Conservation (phyloP, 352 stramenopile species). For the Phytophthora citrophthora region DNA sequence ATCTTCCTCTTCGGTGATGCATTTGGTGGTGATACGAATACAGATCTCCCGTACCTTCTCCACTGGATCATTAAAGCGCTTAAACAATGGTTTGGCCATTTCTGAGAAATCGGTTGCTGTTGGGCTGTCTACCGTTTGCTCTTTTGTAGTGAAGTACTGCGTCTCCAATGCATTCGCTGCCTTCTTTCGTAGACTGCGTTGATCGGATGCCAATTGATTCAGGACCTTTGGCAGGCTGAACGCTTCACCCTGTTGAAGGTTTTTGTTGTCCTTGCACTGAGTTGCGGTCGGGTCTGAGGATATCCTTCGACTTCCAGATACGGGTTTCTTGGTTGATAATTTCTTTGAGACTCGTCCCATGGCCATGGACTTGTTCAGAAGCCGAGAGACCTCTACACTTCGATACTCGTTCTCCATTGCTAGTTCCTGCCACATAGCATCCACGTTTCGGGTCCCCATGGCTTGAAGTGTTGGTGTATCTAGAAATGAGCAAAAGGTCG, state of each 20-base stretch:
- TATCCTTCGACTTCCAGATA: neutral
- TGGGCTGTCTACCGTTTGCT: neutral
- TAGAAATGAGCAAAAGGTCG: constrained; percentile 19
- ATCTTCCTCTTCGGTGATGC: constrained; percentile 56
- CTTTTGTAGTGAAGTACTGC: constrained; percentile 39
- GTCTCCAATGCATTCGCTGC: constrained; percentile 55
- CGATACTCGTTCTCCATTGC: constrained; percentile 37
- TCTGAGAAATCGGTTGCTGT: constrained; percentile 22
- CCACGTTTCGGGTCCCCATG: constrained; percentile 38
- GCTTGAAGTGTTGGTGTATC: neutral
- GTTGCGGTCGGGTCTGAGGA: constrained; percentile 5
- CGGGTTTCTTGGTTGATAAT: neutral
- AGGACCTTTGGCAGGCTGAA: constrained; percentile 61
- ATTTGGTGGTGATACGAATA: constrained; percentile 58
- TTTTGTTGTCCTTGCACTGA: neutral
- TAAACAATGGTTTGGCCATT: constrained; percentile 81
- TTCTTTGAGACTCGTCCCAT: constrained; percentile 3
- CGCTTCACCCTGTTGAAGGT: constrained; percentile 4
- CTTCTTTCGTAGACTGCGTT: constrained; percentile 59
- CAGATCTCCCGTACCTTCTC: constrained; percentile 83
- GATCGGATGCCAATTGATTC: constrained; percentile 67
- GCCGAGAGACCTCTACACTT: constrained; percentile 31
- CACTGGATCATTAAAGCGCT: constrained; percentile 82
- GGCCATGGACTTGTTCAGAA: constrained; percentile 53
- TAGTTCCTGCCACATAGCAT: constrained; percentile 61